Evolutionary conservation across 1,284 basidiomycete genomes (phyloP).

Genomic region (Cryptococcus wingfieldii): DNA sequence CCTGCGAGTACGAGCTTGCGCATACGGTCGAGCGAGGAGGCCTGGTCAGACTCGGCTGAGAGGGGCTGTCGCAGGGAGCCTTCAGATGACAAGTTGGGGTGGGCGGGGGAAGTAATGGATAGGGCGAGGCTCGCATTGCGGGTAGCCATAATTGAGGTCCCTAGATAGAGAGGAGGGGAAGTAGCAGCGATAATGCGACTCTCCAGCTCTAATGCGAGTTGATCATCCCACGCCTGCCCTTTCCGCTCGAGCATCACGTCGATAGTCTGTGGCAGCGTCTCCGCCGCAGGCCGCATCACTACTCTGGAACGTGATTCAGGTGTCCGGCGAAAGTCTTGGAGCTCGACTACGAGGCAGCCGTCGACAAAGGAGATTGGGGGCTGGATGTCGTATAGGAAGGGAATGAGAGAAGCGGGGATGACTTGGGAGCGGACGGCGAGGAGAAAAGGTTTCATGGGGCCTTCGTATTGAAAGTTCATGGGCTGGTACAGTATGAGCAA

Average conservation of each 20-base stretch:
- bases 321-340: constrained; percentile 45
- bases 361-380: constrained; percentile 47
- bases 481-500: constrained; percentile 4
- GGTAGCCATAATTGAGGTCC: constrained; percentile 45
- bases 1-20: constrained; percentile 37
- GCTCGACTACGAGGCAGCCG: constrained; percentile 49
- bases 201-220: constrained; percentile 45
- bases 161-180: constrained; percentile 48
- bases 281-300: constrained; percentile 48
- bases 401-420: constrained; percentile 45
- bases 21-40: constrained; percentile 29
- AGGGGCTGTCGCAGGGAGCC: constrained; percentile 30
- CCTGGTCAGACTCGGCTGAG: constrained; percentile 13
- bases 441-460: constrained; percentile 50
- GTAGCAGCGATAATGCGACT: constrained; percentile 48
- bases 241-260: constrained; percentile 45
- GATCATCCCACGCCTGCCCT: constrained; percentile 44
- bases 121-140: constrained; percentile 47
- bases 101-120: constrained; percentile 41
- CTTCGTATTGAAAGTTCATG: constrained; percentile 42
- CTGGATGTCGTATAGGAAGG: constrained; percentile 45
- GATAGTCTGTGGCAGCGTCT: constrained; percentile 43
- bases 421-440: constrained; percentile 48
- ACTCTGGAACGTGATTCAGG: constrained; percentile 35
- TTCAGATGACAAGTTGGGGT: constrained; percentile 34